phyloP scores from a whole-genome alignment of 495 filamentous ascomycete genomes.

The Bryoglossum gracile region DNA sequence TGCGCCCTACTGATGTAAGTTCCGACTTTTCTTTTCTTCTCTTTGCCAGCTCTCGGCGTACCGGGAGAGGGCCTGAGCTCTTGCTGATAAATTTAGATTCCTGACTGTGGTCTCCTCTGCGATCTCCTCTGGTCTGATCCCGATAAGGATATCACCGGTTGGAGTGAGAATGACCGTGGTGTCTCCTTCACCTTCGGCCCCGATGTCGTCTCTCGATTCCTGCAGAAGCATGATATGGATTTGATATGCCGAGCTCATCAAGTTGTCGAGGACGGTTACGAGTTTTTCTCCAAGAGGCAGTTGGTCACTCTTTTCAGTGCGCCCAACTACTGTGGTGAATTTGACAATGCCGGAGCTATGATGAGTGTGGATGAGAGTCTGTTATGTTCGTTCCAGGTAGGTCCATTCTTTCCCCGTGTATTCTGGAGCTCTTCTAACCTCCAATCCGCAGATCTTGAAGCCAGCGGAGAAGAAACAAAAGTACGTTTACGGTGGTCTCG shows the following conservation, averaged over 20 bases:
- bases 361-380: constrained; percentile 99
- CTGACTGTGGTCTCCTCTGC: constrained; percentile 94
- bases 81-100: constrained; percentile 68
- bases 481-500: constrained; percentile 91
- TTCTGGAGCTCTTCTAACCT: constrained; percentile 18
- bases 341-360: constrained; percentile 99
- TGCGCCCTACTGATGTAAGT: constrained; percentile 97
- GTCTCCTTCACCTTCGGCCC: constrained; percentile 99
- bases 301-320: constrained; percentile 97
- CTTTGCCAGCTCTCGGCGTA: constrained; percentile 29
- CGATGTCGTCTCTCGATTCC: constrained; percentile 96
- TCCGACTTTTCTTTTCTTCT: constrained; percentile 22
- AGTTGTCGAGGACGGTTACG: constrained; percentile 98
- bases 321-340: constrained; percentile 98
- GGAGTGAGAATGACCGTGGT: constrained; percentile 98
- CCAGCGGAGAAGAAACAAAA: constrained; percentile 99
- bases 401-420: constrained; percentile 22
- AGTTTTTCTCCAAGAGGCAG: constrained; percentile 98
- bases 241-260: constrained; percentile 98
- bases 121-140: constrained; percentile 98
- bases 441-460: constrained; percentile 75
- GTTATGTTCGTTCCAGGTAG: constrained; percentile 97
- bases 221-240: constrained; percentile 99
- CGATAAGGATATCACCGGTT: constrained; percentile 99
- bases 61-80: constrained; percentile 30